Percentiles rank a stretch among this genome's conserved stretches.
phyloP scores from a whole-genome alignment of 345 rosid species.

The Arabidopsis arenosa region DNA sequence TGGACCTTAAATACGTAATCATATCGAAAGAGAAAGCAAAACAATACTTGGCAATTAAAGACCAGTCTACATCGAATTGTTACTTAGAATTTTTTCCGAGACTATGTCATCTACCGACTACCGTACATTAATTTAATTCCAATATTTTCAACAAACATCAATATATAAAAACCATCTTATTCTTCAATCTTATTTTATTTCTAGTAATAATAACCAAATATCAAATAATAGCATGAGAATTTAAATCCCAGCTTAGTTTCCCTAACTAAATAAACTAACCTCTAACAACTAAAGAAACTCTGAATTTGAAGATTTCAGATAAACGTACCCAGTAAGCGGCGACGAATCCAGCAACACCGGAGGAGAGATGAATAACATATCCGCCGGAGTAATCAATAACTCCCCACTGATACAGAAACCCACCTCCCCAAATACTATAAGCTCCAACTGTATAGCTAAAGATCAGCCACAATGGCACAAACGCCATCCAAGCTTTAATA shows the following conservation, averaged over 20 bases:
- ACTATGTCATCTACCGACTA: conserved; percentile 22
- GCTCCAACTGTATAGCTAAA: conserved; percentile 85
- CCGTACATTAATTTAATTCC: conserved; percentile 19
- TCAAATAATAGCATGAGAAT: conserved; percentile 9
- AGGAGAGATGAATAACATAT: conserved; percentile 78
- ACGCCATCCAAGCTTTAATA: conserved; percentile 86
- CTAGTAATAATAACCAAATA: not conserved
- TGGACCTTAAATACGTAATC: conserved; percentile 10
- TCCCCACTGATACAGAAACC: conserved; percentile 80
- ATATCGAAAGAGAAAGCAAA: conserved; percentile 18
- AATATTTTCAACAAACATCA: conserved; percentile 17
- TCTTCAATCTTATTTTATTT: conserved; percentile 1
- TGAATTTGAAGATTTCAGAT: not conserved
- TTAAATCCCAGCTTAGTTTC: conserved; percentile 16
- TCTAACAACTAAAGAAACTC: not conserved
- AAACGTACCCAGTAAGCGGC: conserved; percentile 79
- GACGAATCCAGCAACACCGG: conserved; percentile 75
- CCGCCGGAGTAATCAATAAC: conserved; percentile 88
- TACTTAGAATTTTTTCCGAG: conserved; percentile 8
- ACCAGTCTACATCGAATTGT: conserved; percentile 23
- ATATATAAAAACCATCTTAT: not conserved
- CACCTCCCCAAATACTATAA: conserved; percentile 84
- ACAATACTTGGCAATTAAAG: conserved; percentile 21
- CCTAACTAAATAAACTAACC: conserved; percentile 29
- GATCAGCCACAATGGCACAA: conserved; percentile 77